phyloP scores from a whole-genome alignment of 352 stramenopile genomes.

The Saprolegnia diclina region DNA sequence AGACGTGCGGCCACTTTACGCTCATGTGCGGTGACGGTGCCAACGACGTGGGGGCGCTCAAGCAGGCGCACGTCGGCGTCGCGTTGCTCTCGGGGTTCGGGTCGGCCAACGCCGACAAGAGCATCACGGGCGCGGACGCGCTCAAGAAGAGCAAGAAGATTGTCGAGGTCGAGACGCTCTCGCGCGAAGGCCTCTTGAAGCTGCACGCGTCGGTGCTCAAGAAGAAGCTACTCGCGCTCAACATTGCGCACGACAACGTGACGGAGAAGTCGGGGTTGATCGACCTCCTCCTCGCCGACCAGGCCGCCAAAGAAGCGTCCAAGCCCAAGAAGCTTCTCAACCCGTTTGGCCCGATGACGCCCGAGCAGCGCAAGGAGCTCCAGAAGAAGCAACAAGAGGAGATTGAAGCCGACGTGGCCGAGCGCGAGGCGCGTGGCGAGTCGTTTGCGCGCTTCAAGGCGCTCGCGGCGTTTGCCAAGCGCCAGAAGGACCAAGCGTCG shows the following conservation, averaged over 20 bases:
- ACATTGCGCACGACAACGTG: conserved; percentile 55
- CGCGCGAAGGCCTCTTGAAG: conserved; percentile 76
- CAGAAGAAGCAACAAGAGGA: conserved; percentile 76
- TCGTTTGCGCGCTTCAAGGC: conserved; percentile 84
- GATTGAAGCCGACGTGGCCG: conserved; percentile 72
- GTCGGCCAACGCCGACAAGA: conserved; percentile 83
- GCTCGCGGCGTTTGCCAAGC: conserved; percentile 79
- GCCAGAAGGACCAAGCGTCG: conserved; percentile 64
- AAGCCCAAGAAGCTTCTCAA: conserved; percentile 63
- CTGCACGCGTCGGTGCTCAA: conserved; percentile 79
- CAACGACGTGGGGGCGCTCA: conserved; percentile 96
- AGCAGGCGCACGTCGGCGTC: conserved; percentile 87
- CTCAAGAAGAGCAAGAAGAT: conserved; percentile 56
- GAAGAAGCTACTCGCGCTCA: conserved; percentile 65
- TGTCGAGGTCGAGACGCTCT: conserved; percentile 31
- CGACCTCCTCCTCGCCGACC: conserved; percentile 56
- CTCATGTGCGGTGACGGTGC: conserved; percentile 98
- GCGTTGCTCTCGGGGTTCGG: conserved; percentile 75
- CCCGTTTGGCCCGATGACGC: conserved; percentile 33
- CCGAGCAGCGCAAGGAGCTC: conserved; percentile 80
- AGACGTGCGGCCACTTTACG: conserved; percentile 86
- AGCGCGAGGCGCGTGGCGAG: conserved; percentile 68
- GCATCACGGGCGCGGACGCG: conserved; percentile 66
- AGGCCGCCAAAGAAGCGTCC: conserved; percentile 55
- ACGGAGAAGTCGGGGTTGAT: conserved; percentile 82